These are phyloP conservation scores for Millerozyma acaciae DNA, from an alignment of 805 yeast species.

Conservation along the genomic window DNA sequence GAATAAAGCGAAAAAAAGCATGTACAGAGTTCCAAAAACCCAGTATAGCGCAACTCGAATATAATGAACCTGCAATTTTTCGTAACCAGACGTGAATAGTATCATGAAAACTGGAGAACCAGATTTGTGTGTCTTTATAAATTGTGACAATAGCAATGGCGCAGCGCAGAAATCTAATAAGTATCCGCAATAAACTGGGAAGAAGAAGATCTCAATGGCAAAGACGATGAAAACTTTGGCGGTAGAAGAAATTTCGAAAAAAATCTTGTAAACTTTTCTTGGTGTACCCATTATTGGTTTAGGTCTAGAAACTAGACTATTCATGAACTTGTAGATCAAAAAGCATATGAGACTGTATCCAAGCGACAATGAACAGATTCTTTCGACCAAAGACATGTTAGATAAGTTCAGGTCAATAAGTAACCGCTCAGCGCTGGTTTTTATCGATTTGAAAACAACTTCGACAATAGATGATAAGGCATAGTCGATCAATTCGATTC, in stretches of 20 bases:
- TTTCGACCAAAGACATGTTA: slow-evolving; percentile 33
- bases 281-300: slow-evolving; percentile 49
- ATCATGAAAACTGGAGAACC: slow-evolving; percentile 12
- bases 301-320: slow-evolving; percentile 21
- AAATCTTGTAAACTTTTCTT: slow-evolving; percentile 47
- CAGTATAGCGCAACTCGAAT: slow-evolving; percentile 40
- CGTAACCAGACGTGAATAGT: slow-evolving; percentile 20
- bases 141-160: slow-evolving; percentile 44
- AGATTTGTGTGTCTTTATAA: slow-evolving; percentile 7
- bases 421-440: slow-evolving; percentile 13
- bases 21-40: slow-evolving; percentile 76
- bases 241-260: slow-evolving; percentile 57
- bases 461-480: slow-evolving; percentile 10
- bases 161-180: slow-evolving; percentile 65
- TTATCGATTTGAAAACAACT: slow-evolving; percentile 17
- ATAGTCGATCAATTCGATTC: slow-evolving; percentile 11
- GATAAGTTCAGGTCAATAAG: slow-evolving; percentile 13
- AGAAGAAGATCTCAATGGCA: slow-evolving; percentile 73
- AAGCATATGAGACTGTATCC: slow-evolving; percentile 30
- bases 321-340: slow-evolving; percentile 26
- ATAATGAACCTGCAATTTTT: slow-evolving; percentile 16
- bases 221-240: slow-evolving; percentile 73
- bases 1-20: slow-evolving; percentile 82
- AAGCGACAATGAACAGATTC: slow-evolving; percentile 30
- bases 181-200: slow-evolving; percentile 84